Evolutionary conservation across 139 green algal genomes (phyloP).

Genomic region (Chlamydomonas sphaeroides): DNA sequence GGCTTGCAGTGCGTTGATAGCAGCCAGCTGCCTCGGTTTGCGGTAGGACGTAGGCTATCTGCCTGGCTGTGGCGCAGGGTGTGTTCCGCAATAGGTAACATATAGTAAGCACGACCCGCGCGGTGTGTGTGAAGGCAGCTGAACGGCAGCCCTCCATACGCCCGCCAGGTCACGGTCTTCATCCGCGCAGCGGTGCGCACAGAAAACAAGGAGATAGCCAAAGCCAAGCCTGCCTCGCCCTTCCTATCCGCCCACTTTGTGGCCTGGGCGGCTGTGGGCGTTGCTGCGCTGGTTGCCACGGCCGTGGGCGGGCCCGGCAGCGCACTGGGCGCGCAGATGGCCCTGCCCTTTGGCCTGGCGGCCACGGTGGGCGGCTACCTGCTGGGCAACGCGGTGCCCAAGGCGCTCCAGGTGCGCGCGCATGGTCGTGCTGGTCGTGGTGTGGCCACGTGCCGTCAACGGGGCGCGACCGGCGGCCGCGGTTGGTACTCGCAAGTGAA

Average conservation of each 20-base stretch:
- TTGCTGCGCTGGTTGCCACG: constrained; percentile 43
- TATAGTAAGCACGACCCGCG: no score
- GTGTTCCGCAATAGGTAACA: no score
- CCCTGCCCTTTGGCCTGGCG: constrained; percentile 67
- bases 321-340: constrained; percentile 21
- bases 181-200: constrained; percentile 71
- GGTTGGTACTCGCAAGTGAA: not conserved
- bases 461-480: not conserved
- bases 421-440: not conserved
- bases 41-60: no score
- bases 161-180: constrained; percentile 50
- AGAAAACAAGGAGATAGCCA: constrained; percentile 58
- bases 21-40: no score
- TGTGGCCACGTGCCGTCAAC: no score
- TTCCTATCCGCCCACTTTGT: constrained; percentile 68
- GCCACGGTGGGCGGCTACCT: constrained; percentile 75
- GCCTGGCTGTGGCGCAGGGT: no score
- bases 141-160: no score
- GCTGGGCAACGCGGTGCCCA: constrained; percentile 62
- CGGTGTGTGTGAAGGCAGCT: no score
- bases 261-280: constrained; percentile 58
- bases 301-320: constrained; percentile 14
- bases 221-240: constrained; percentile 57
- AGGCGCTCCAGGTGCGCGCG: constrained; percentile 45
- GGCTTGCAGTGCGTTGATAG: no score